Evolutionary conservation across 148 eudicot genomes (phyloP).

Genomic region (Arbutus unedo): DNA sequence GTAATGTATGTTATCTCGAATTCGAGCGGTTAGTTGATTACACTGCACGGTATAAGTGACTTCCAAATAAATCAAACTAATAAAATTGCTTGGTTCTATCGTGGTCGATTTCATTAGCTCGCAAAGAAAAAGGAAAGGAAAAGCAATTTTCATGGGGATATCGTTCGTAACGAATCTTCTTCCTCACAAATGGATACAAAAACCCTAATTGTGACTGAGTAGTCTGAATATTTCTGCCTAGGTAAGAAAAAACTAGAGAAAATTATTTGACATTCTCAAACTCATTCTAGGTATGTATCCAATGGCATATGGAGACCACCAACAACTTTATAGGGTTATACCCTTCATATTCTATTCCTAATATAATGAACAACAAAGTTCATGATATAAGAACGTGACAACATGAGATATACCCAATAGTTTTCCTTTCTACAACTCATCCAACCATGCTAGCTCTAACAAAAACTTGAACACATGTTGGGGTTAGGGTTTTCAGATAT

Average conservation of each 20-base stretch:
- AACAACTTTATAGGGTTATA: background rate
- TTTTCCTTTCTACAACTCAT: constrained; percentile 1
- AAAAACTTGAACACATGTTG: background rate
- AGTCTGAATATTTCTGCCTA: background rate
- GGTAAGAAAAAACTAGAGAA: too few relatives aligned
- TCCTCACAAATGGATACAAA: background rate
- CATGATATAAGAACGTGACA: background rate
- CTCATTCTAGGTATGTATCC: background rate
- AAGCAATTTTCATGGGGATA: background rate
- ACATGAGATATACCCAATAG: background rate
- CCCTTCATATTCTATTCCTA: too few relatives aligned
- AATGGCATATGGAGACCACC: background rate
- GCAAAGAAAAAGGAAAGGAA: too few relatives aligned
- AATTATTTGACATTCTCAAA: background rate
- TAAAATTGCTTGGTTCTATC: too few relatives aligned
- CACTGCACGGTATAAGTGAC: too few relatives aligned
- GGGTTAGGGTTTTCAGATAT: constrained; percentile 9
- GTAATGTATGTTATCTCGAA: too few relatives aligned
- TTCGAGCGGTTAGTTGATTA: background rate
- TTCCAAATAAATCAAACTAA: background rate
- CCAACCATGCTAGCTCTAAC: background rate
- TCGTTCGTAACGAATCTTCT: background rate
- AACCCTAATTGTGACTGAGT: background rate
- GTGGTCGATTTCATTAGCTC: too few relatives aligned
- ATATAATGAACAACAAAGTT: background rate